Evolutionary conservation across 2,329 filamentous ascomycete genomes (phyloP), one percentile per base, ranked within the genome.

Genomic region (Sporothrix variecibatus): DNA sequence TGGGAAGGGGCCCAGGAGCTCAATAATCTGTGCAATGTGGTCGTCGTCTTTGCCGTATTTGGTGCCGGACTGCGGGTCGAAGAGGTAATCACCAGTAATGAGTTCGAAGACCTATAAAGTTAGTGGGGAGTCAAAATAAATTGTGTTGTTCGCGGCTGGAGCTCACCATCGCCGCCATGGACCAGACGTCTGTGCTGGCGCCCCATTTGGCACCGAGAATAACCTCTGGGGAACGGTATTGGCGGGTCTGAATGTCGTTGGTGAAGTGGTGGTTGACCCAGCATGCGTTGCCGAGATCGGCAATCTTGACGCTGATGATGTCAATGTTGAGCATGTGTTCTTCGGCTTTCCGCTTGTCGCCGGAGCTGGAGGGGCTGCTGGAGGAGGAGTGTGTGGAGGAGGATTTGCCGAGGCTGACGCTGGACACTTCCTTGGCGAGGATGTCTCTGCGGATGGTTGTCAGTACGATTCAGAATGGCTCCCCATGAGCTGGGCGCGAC

Each of bases 31-130:
- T 11, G 96, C 96, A 78, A 99, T 98, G 84, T 99, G 96, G 81
- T 99, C 96, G 84, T 99, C 96, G 81, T 99, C 96, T 85, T 99
- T 99, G 81, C 96, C 96, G 82, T 99, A 99, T 84, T 98, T 98
- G 58, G 95, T 98, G 76, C 96, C 96, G 0, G 95, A 98, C 84
- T 99, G 96, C 0, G 96, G 96, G 80, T 99, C 96, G 83, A 99
- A 99, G 60, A 99, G 90, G 81, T 99, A 99, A 83, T 99, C 96
- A 77, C 96, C 96, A 1, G 96, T 99, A 78, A 99, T 98, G 62
- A 99, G 87, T 82, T 99, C 96, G 79, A 99, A 99, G 20, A 95
- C 92, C 95, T 98, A 80, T 9, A 49, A 3, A 3, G 15, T 49
- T 49, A 49, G 43, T 49, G 40, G 40, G 40, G 5, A 6, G 40